These are phyloP conservation scores for Chaetothyriales sp. DNA, from an alignment of 2,329 filamentous ascomycete genomes.

Conservation along the genomic window DNA sequence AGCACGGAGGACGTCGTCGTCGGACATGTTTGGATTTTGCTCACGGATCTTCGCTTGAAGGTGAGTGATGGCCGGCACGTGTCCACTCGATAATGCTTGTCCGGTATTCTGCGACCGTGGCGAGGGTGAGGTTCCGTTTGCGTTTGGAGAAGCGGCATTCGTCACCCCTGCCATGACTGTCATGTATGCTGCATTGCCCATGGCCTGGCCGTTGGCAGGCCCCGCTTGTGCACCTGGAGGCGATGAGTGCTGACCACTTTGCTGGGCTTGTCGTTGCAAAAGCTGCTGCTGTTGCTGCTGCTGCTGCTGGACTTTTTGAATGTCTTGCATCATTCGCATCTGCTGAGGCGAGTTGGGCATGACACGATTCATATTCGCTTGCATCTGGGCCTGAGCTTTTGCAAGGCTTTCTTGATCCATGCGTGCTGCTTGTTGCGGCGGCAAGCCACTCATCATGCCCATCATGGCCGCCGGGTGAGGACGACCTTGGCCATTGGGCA, in stretches of 20 bases:
- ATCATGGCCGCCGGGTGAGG: slow-evolving; percentile 27
- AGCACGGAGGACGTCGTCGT: slow-evolving; percentile 41
- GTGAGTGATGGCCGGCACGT: slow-evolving; percentile 41
- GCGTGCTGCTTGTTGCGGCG: slow-evolving; percentile 35
- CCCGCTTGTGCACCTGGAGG: slow-evolving; percentile 30
- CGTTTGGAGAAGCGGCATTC: slow-evolving; percentile 29
- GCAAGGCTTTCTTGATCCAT: slow-evolving; percentile 14
- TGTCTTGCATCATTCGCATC: slow-evolving; percentile 35
- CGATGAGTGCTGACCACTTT: slow-evolving; percentile 30
- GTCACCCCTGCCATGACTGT: slow-evolving; percentile 31
- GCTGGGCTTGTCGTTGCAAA: slow-evolving; percentile 24
- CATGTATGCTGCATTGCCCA: slow-evolving; percentile 33
- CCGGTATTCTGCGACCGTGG: slow-evolving; percentile 33
- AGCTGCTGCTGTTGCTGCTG: slow-evolving; percentile 25
- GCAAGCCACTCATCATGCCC: slow-evolving; percentile 31
- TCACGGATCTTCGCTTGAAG: slow-evolving; percentile 40
- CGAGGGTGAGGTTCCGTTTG: slow-evolving; percentile 32
- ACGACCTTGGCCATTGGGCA: slow-evolving; percentile 24
- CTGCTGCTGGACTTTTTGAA: slow-evolving; percentile 33
- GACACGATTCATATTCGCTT: slow-evolving; percentile 40
- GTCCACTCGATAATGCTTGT: slow-evolving; percentile 39
- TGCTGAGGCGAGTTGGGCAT: slow-evolving; percentile 31
- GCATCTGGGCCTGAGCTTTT: slow-evolving; percentile 59
- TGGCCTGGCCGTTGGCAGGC: slow-evolving; percentile 25
- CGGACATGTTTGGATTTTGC: slow-evolving; percentile 37